phyloP scores from a whole-genome alignment of 164 flowering plant genomes.

The Taxillus chinensis region DNA sequence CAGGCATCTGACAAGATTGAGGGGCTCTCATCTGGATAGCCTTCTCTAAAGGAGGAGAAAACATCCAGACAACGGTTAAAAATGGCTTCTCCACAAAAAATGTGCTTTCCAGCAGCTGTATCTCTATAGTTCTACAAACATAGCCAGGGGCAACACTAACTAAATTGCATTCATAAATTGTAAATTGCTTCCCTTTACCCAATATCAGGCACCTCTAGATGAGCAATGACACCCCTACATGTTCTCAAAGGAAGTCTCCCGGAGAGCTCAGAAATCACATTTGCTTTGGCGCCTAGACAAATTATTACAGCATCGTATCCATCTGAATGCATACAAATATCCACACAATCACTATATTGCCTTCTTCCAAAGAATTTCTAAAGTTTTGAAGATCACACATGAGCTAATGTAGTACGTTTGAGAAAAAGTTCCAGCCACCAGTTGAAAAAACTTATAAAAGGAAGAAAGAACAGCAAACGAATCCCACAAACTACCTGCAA shows the following conservation, averaged over 20 bases:
- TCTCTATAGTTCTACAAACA: neutral
- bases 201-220: slow-evolving; percentile 42
- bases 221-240: slow-evolving; percentile 83
- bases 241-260: slow-evolving; percentile 79
- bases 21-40: slow-evolving; percentile 51
- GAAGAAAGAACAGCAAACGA: neutral
- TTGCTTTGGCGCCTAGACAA: slow-evolving; percentile 78
- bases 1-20: slow-evolving; percentile 89
- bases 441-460: neutral
- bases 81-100: neutral
- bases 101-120: neutral
- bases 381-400: no score
- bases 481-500: slow-evolving; percentile 38
- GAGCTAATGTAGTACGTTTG: no score
- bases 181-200: slow-evolving; percentile 22
- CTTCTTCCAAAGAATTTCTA: no score
- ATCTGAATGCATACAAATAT: slow-evolving; percentile 22
- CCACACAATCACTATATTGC: no score
- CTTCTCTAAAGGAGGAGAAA: slow-evolving; percentile 33
- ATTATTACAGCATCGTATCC: slow-evolving; percentile 66
- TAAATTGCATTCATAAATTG: neutral
- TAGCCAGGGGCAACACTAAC: neutral
- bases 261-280: slow-evolving; percentile 63
- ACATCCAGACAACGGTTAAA: neutral
- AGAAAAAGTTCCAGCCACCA: no score